Conservation (phyloP, 2,329 filamentous ascomycete genomes). For the Apiospora hydei region DNA sequence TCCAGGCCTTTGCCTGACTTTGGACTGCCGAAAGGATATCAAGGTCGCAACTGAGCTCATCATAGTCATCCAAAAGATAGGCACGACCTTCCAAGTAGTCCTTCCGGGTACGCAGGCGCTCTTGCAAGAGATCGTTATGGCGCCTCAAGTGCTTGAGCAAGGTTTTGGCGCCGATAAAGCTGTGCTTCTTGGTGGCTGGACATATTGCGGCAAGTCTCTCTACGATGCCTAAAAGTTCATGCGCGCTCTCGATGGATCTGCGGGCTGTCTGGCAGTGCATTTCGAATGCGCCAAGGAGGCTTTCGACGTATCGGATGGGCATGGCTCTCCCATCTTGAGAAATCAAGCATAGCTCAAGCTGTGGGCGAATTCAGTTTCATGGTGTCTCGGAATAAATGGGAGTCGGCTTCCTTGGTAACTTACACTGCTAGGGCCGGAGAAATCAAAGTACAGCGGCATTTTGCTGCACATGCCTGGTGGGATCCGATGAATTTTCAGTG, state of each 20-base stretch:
- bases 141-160: background rate
- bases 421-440: background rate
- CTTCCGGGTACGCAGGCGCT: background rate
- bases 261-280: accelerated
- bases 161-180: background rate
- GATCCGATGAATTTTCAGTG: background rate
- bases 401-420: background rate
- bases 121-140: background rate
- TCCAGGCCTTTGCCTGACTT: too few species aligned
- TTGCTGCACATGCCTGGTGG: background rate
- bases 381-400: background rate
- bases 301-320: background rate
- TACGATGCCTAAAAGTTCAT: background rate
- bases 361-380: background rate
- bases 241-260: accelerated
- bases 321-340: background rate
- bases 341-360: background rate
- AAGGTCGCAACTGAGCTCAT: background rate
- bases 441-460: background rate
- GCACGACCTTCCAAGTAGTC: background rate
- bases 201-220: background rate
- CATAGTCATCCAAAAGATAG: background rate
- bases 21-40: background rate
- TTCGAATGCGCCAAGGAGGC: background rate
- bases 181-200: background rate